Percentiles rank a stretch among this genome's conserved stretches.
Evolutionary conservation across 805 yeast genomes (phyloP).

Genomic region (Pichia heedii): DNA sequence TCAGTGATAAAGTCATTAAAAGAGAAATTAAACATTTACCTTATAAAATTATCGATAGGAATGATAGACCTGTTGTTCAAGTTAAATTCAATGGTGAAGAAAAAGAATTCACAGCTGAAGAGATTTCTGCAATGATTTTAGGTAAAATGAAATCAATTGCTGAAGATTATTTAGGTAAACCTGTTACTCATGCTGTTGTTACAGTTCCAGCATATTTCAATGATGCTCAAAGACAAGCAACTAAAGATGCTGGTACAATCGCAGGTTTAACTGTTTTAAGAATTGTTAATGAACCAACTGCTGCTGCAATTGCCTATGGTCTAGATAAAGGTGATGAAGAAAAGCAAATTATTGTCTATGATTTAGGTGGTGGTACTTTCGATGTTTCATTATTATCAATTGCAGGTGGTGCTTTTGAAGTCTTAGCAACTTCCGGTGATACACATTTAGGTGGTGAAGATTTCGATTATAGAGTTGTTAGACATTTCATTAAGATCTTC

Average conservation of each 20-base stretch:
- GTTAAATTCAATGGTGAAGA: slow-evolving; percentile 85
- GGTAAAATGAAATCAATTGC: slow-evolving; percentile 89
- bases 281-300: slow-evolving; percentile 91
- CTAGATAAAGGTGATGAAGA: slow-evolving; percentile 75
- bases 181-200: slow-evolving; percentile 83
- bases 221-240: slow-evolving; percentile 91
- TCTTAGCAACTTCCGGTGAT: slow-evolving; percentile 91
- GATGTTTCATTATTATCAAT: slow-evolving; percentile 84
- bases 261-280: slow-evolving; percentile 84
- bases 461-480: slow-evolving; percentile 81
- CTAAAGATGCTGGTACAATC: slow-evolving; percentile 88
- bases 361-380: slow-evolving; percentile 96
- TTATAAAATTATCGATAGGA: slow-evolving; percentile 65
- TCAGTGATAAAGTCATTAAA: slow-evolving; percentile 68
- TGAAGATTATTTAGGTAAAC: slow-evolving; percentile 78
- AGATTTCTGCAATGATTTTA: slow-evolving; percentile 87
- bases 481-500: slow-evolving; percentile 77
- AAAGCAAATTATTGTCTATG: slow-evolving; percentile 85
- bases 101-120: slow-evolving; percentile 87
- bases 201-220: slow-evolving; percentile 92
- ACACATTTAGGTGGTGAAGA: slow-evolving; percentile 98
- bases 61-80: slow-evolving; percentile 79
- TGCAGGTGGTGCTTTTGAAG: slow-evolving; percentile 90
- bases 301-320: slow-evolving; percentile 97
- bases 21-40: slow-evolving; percentile 85